Evolutionary conservation across 257 asterid species (phyloP).

Genomic region (Petrea volubilis): DNA sequence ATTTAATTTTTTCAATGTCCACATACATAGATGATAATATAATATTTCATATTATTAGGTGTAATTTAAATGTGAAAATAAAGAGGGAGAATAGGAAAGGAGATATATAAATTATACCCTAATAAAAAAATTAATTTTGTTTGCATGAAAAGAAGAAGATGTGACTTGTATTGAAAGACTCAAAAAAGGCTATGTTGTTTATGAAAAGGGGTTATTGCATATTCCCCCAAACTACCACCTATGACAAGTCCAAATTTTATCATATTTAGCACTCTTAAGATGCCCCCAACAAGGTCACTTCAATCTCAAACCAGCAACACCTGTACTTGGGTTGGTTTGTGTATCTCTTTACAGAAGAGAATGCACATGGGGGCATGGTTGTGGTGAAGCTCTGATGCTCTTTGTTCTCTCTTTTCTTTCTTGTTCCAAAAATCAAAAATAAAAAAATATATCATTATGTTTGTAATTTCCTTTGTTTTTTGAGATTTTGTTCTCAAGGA

Average conservation of each 20-base stretch:
- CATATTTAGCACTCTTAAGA: slow-evolving; percentile 27
- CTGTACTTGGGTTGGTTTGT: slow-evolving; percentile 43
- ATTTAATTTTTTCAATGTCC: too few species aligned
- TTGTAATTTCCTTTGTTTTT: background rate
- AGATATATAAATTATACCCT: too few species aligned
- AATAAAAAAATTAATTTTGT: too few species aligned
- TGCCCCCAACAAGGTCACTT: slow-evolving; percentile 55
- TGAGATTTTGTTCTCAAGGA: background rate
- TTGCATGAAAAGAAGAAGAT: slow-evolving; percentile 1
- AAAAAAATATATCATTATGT: background rate
- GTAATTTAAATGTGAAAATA: too few species aligned
- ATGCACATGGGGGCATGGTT: slow-evolving; percentile 47
- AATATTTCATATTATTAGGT: too few species aligned
- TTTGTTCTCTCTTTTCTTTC: slow-evolving; percentile 22
- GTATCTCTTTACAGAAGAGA: slow-evolving; percentile 60
- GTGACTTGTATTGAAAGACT: slow-evolving; percentile 27
- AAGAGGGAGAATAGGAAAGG: too few species aligned
- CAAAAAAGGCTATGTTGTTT: background rate
- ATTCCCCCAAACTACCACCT: slow-evolving; percentile 57
- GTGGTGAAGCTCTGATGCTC: slow-evolving; percentile 36
- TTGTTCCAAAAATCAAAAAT: background rate
- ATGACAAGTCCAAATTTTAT: slow-evolving; percentile 22
- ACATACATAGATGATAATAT: too few species aligned
- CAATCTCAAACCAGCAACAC: slow-evolving; percentile 40
- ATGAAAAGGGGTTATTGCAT: slow-evolving; percentile 17